Evolutionary conservation across 305 asterid species (phyloP).

Genomic region (Lippia alba): DNA sequence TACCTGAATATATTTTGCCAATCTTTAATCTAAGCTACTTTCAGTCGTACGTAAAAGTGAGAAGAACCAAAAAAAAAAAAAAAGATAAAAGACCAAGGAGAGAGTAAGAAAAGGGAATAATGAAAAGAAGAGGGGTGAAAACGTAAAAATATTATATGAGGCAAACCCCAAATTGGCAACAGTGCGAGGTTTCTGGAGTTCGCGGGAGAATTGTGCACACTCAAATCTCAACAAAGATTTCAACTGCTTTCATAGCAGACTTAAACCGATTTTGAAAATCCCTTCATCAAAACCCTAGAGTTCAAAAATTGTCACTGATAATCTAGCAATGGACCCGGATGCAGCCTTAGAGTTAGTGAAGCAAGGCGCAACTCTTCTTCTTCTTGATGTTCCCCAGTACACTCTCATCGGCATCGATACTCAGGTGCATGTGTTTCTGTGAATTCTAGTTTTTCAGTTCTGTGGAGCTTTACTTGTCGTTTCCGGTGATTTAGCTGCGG

Average conservation of each 20-base stretch:
- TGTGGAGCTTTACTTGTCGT: not conserved
- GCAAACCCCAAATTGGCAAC: not conserved
- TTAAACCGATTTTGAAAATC: not conserved
- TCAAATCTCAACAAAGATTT: no score
- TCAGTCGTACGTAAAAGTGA: no score
- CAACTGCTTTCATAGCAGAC: not conserved
- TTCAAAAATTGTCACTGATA: not conserved
- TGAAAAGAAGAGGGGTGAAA: not conserved
- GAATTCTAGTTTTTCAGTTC: not conserved
- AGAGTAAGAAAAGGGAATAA: no score
- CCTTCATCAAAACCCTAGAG: conserved; percentile 5
- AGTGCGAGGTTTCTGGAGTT: conserved; percentile 34
- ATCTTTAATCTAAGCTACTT: no score
- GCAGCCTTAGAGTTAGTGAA: conserved; percentile 71
- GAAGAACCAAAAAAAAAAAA: no score
- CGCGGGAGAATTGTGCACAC: conserved; percentile 3
- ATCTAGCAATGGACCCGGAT: conserved; percentile 62
- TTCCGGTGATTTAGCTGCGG: not conserved
- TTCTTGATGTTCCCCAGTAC: conserved; percentile 81
- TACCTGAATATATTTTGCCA: no score
- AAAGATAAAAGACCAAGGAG: no score
- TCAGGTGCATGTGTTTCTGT: conserved; percentile 46
- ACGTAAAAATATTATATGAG: not conserved
- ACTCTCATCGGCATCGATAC: conserved; percentile 90
- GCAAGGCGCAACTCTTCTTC: conserved; percentile 73